These are phyloP conservation scores for Candida glaebosa DNA, from an alignment of 805 yeast species.

Conservation along the genomic window DNA sequence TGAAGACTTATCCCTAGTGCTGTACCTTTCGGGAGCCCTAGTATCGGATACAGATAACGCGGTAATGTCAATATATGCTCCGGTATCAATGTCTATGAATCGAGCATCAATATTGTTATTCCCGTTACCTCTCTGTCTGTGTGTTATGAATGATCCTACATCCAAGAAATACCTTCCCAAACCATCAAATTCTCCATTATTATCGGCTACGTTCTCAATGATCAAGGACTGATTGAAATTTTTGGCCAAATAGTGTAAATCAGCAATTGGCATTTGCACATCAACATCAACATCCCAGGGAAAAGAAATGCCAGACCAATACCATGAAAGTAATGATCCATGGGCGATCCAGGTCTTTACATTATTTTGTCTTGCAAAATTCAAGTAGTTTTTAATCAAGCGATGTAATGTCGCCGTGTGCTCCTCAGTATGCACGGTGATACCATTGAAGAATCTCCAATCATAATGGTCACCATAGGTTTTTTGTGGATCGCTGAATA, in stretches of 20 bases:
- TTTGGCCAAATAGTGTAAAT: conserved; percentile 44
- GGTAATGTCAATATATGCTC: conserved; percentile 70
- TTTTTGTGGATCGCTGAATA: conserved; percentile 12
- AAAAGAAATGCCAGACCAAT: conserved; percentile 58
- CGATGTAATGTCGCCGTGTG: conserved; percentile 43
- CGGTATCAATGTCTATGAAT: conserved; percentile 67
- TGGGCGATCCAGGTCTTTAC: conserved; percentile 62
- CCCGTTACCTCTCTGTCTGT: conserved; percentile 56
- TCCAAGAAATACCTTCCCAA: conserved; percentile 53
- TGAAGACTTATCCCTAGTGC: neutral
- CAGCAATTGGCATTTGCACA: conserved; percentile 55
- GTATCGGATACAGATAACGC: conserved; percentile 51
- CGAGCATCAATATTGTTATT: conserved; percentile 68
- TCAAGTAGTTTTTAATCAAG: conserved; percentile 49
- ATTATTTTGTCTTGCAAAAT: conserved; percentile 44
- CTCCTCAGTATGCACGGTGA: conserved; percentile 28
- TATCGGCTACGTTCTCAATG: conserved; percentile 34
- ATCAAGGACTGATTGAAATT: conserved; percentile 48
- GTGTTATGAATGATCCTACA: conserved; percentile 48
- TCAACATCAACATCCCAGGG: conserved; percentile 72
- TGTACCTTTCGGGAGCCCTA: conserved; percentile 20
- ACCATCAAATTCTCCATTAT: conserved; percentile 35
- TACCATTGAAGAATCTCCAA: conserved; percentile 35
- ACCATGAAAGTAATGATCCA: conserved; percentile 61
- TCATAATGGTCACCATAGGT: conserved; percentile 35